Base-by-base conservation (phyloP, 208 protist species). In the Kentomonas sorsogonicus region DNA sequence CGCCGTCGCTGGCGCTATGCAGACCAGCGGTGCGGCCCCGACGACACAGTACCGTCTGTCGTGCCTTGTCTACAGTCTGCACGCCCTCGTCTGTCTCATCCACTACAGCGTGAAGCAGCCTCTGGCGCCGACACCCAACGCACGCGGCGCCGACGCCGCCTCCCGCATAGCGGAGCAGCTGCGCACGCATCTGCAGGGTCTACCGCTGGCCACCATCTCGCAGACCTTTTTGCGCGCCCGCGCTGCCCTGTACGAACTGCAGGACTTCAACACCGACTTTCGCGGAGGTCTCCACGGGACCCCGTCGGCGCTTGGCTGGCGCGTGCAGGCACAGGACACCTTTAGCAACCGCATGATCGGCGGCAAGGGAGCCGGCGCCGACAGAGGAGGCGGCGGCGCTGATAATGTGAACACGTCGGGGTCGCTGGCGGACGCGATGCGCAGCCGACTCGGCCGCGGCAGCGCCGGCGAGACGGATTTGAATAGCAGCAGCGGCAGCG, bases 131-230 rank as follows among this genome's bases (percentile, higher is more conserved):
- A n/a, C 16, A 2, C 31, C 22, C 40, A 63, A 22, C 41, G 38
- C 50, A 31, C n/a, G n/a, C 52, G 30, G 22, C 53, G 66, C 5
- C 20, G 57, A 89, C 27, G 69, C 86, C 2, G 69, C 44, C 22
- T 86, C 86, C 1, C 53, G 70, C 3, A 59, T 89, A 1, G 77
- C 69, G 15, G 72, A 79, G 38, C 75, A 83, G 53, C 89, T 79
- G 67, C 80, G 80, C 10, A 34, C 45, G 7, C 45, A 91, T 11
- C 70, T 77, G 31, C 61, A 70, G 26, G 59, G 66, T 26, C 77
- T 93, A 61, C 73, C 82, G 15, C 59, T 93, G 47, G 52, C 78
- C 6, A 72, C 81, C 16, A 51, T 93, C 27, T 54, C 89, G 29
- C 63, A 51, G 18, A 45, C 74, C 31, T 39, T 88, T 2, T 45